Percentiles rank a stretch among this genome's conserved stretches.
These are phyloP conservation scores for Orbilia brochopaga DNA, from an alignment of 2,329 filamentous ascomycete genomes.

Conservation along the genomic window DNA sequence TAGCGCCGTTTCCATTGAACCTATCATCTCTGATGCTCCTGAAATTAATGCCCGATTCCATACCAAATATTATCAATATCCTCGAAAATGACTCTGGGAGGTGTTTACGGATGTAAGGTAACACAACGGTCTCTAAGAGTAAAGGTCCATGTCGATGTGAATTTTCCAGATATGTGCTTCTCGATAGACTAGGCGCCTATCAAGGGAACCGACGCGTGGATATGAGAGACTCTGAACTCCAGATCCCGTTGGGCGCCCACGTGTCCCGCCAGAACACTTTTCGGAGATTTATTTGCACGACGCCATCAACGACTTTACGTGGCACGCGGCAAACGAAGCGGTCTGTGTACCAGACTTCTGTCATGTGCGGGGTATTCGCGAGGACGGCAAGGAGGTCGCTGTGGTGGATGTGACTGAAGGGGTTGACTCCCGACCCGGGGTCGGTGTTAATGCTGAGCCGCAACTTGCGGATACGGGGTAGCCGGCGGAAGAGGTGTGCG, in stretches of 20 bases:
- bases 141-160: no score
- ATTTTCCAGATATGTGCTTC: no score
- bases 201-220: no score
- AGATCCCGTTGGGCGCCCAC: constrained; percentile 34
- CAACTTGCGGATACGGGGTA: constrained; percentile 24
- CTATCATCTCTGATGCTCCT: no score
- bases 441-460: constrained; percentile 26
- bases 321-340: constrained; percentile 26
- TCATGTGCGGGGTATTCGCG: not conserved
- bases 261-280: constrained; percentile 30
- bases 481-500: constrained; percentile 1
- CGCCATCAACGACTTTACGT: not conserved
- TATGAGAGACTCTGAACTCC: constrained; percentile 1
- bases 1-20: no score
- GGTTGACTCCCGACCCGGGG: constrained; percentile 14
- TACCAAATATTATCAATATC: no score
- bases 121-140: no score
- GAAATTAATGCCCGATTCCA: no score
- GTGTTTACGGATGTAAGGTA: no score
- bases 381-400: constrained; percentile 21
- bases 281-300: not conserved
- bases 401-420: constrained; percentile 36
- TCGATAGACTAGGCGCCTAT: no score
- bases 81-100: no score
- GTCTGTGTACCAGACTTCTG: constrained; percentile 31